phyloP scores from a whole-genome alignment of 345 rosid genomes.

The Diplotaxis tenuifolia region DNA sequence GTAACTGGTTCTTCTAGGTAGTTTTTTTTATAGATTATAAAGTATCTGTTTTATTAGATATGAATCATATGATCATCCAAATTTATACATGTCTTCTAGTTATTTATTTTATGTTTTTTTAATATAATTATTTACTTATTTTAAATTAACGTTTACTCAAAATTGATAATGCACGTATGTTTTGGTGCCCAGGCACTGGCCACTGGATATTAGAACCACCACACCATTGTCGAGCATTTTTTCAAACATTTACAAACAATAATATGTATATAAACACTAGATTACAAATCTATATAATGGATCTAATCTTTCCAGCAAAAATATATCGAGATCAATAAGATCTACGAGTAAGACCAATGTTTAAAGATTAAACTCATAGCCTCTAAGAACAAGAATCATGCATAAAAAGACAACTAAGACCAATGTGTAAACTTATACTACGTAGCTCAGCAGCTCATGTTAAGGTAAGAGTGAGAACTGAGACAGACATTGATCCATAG shows the following conservation, averaged over 20 bases:
- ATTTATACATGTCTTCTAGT: not conserved
- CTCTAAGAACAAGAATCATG: not conserved
- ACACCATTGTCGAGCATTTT: not conserved
- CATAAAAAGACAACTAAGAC: not conserved
- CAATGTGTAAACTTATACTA: not conserved
- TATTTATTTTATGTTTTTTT: not conserved
- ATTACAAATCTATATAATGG: not conserved
- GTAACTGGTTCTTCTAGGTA: not conserved
- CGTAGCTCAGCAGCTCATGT: not conserved
- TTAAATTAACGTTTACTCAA: not conserved
- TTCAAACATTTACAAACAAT: not conserved
- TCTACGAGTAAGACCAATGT: not conserved
- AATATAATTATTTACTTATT: not conserved
- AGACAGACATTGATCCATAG: not conserved
- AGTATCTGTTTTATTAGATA: not conserved
- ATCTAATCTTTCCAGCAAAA: not conserved
- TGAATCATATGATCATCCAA: not conserved
- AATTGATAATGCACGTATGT: not conserved
- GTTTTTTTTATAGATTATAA: not conserved
- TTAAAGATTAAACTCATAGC: not conserved
- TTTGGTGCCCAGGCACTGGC: not conserved
- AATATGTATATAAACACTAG: not conserved
- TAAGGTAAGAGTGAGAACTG: not conserved
- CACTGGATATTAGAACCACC: not conserved
- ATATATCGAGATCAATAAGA: not conserved